A percentile compares a stretch with the other conserved stretches of the same genome.
Conservation (phyloP, 148 eudicot species). For the Rheum nobile region DNA sequence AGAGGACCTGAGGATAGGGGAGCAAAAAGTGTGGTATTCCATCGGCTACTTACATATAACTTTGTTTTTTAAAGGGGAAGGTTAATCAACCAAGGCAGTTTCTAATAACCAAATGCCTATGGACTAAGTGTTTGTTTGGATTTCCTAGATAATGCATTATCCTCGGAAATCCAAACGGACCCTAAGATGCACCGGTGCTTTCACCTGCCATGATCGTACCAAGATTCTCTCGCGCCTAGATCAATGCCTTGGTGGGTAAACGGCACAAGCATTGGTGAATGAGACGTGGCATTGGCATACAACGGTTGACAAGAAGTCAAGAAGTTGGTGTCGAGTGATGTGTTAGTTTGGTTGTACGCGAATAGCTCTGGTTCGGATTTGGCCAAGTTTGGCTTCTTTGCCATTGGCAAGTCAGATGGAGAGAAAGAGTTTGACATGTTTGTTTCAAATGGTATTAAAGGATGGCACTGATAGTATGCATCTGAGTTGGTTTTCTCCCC, state of each 20-base stretch:
- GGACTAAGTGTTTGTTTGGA: too few relatives aligned
- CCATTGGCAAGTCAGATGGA: not conserved
- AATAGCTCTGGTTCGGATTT: not conserved
- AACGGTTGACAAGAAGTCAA: too few relatives aligned
- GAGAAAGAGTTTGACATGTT: not conserved
- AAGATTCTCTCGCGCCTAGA: not conserved
- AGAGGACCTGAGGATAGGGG: too few relatives aligned
- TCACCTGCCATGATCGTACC: not conserved
- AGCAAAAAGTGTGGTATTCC: not conserved
- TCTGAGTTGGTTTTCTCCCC: not conserved
- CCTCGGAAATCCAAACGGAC: too few relatives aligned
- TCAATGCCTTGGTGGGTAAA: not conserved
- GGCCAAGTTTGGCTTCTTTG: not conserved
- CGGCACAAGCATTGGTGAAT: not conserved
- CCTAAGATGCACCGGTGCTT: not conserved
- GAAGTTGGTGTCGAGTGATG: not conserved
- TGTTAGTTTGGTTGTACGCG: not conserved
- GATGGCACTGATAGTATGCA: not conserved
- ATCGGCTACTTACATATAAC: not conserved
- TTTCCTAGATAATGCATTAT: too few relatives aligned
- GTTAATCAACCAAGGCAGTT: not conserved
- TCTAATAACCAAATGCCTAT: not conserved
- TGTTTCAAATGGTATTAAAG: not conserved
- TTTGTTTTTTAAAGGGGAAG: not conserved
- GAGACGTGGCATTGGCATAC: too few relatives aligned